Base-by-base conservation (phyloP, 73 alveolate genomes). In the Symbiodinium natans region DNA sequence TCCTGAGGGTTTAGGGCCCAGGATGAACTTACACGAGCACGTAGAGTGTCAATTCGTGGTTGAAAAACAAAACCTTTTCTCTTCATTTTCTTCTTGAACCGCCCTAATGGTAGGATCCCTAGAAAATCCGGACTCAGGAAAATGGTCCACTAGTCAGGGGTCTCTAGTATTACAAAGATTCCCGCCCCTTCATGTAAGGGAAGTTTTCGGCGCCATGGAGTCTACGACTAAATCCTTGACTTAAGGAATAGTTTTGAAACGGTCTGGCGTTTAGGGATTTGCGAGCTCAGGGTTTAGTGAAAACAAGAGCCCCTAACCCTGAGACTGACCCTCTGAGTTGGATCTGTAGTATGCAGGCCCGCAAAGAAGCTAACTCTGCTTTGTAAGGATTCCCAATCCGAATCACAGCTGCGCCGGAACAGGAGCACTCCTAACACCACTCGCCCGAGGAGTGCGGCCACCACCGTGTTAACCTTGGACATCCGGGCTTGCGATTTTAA, bases 401-500 rank as follows among this genome's bases (percentile, higher is more conserved):
- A 52, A 52, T 52, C 71, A 10, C 6, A 52, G 31, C 31, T 52
- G 71, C 71, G 23, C 27, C 71, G 71, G 31, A 52, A 63, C 80
- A 29, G 17, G 19, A 29, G 40, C 80, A 0, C 80, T 63, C 80
- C 80, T 27, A 63, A 36, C 80, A 63, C 80, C 31, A 29, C 80
- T 63, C 80, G 11, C 40, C 80, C 80, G 36, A 63, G 80, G 36
- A 63, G 80, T 1, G 80, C 80, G 80, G 80, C 80, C 80, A 63
- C 80, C 38, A 63, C 80, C 40, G 80, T 63, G 80, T 63, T 63
- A 7, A 63, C 80, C 80, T 63, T 6, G 38, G 38, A 15, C 71
- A 8, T 29, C 23, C 0, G 31, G 31, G 71, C 3, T 8, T 52
- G 71, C n/a, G 31, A 52, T 52, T 52, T 52, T 13, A 15, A 15